phyloP scores from a whole-genome alignment of 2,329 filamentous ascomycete genomes.

The Fusarium heterosporum region DNA sequence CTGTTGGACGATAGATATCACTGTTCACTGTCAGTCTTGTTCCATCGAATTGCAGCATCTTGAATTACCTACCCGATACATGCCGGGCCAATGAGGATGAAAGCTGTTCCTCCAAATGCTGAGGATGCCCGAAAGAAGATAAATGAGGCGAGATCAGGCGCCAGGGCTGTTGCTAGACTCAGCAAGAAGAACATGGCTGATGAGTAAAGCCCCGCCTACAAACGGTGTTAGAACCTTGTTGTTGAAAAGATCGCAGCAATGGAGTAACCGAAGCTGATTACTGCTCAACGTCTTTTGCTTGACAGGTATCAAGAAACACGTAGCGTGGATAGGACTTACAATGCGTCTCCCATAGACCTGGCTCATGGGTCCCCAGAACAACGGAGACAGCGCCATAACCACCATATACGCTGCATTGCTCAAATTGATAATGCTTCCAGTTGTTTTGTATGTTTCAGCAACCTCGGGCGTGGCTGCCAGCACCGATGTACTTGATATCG shows the following conservation, averaged over 20 bases:
- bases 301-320: background rate
- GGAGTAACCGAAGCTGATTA: background rate
- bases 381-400: slow-evolving; percentile 77
- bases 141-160: slow-evolving; percentile 77
- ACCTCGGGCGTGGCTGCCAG: slow-evolving; percentile 81
- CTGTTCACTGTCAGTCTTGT: slow-evolving; percentile 45
- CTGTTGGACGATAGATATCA: slow-evolving; percentile 73
- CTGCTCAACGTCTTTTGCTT: background rate
- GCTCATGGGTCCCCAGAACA: slow-evolving; percentile 79
- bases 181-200: slow-evolving; percentile 74
- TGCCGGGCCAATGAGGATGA: slow-evolving; percentile 77
- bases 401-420: slow-evolving; percentile 81
- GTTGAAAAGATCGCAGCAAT: background rate
- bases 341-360: slow-evolving; percentile 70
- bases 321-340: slow-evolving; percentile 54
- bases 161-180: slow-evolving; percentile 77
- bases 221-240: background rate
- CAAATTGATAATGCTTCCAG: slow-evolving; percentile 76
- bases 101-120: slow-evolving; percentile 80
- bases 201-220: slow-evolving; percentile 61
- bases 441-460: slow-evolving; percentile 72
- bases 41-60: background rate
- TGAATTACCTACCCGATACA: slow-evolving; percentile 68
- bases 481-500: slow-evolving; percentile 79
- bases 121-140: slow-evolving; percentile 80